Evolutionary conservation across 1,284 basidiomycete species (phyloP), one percentile per base, ranked within the genome.

Genomic region (Xerocomus nothofagi): DNA sequence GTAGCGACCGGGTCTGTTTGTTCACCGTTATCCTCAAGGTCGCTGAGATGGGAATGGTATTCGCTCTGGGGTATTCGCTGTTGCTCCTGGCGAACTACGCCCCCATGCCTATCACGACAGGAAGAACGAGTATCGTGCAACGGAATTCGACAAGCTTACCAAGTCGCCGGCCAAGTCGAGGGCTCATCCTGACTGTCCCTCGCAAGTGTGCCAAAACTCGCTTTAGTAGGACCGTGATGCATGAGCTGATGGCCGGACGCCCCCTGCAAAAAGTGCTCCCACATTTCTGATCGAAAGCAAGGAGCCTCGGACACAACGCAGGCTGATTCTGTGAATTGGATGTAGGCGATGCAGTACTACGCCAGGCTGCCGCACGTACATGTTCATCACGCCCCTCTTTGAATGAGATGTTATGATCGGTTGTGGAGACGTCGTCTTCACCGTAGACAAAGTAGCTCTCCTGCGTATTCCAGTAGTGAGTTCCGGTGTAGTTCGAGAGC

Each of bases 401-500:
- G 62, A 88, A 88, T 3, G 86, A 86, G 37, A 85, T 70, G 55
- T 77, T 77, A 61, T 81, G 72, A 52, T 77, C 69, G 36, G 79
- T 70, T 34, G 74, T 39, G 2, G 75, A 60, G n/a, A 75, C 71
- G 41, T 74, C 72, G 40, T 66, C 69, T 40, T 76, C 77, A 31
- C 71, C 70, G 50, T 78, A 79, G 0, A 74, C 73, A 56, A 86
- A 79, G 62, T 90, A 90, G 55, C 67, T 73, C 63, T 88, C 83
- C 63, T 89, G 86, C 0, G 85, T 78, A 61, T 90, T 90, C 86
- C 86, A 91, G 59, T 87, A 90, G 61, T 91, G 88, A 0, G 86
- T 80, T 43, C 86, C 86, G 20, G 78, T 69, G 61, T 82, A 79
- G 61, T 90, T 90, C 17, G 88, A 76, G 40, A 79, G 58, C 27